Base-by-base conservation (phyloP, 805 yeast species). In the Yarrowia hollandica region DNA sequence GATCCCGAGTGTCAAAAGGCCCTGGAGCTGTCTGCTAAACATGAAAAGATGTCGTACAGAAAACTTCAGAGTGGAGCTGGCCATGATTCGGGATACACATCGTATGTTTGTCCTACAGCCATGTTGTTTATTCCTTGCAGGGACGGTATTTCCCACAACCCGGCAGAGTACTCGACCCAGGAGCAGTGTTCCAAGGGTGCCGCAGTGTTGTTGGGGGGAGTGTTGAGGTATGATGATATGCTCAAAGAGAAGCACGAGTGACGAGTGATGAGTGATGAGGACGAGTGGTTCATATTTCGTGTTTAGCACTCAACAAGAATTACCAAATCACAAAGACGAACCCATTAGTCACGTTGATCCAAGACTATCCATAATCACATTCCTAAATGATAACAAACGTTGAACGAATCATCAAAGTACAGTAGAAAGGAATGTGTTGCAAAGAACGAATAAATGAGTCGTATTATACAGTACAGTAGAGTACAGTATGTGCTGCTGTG, bases 91-190 rank as follows among this genome's bases (percentile, higher is more conserved):
- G 83, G 88, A 64, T 76, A 79, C 19, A 82, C 86, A 1, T 75
- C 81, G 8, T 65, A 72, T 5, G 74, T 76, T 44, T 78, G 81
- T 37, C 90, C 91, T 37, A 84, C 90, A 0, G 80, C 88, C 1
- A 85, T 85, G 90, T 80, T 85, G 30, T 85, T 85, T 68, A 82
- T 84, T 65, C 90, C 91, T 7, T 79, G 85, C 26, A 79, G 73
- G 63, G 84, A 82, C 65, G 90, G 90, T 21, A 74, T 85, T 34
- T 78, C 84, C 22, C 90, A 85, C 68, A 83, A 83, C 68, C 86
- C 84, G 9, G 79, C 76, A 58, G 90, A 85, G 65, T 85, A 82
- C 67, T 77, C 84, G 18, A 76, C 81, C 0, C 88, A 88, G 2
- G 83, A 83, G 61, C 82, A 84, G 61, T 75, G 82, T n/a, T 82